Evolutionary conservation across 148 eudicot genomes (phyloP).

Genomic region (Hydrangea macrophylla): DNA sequence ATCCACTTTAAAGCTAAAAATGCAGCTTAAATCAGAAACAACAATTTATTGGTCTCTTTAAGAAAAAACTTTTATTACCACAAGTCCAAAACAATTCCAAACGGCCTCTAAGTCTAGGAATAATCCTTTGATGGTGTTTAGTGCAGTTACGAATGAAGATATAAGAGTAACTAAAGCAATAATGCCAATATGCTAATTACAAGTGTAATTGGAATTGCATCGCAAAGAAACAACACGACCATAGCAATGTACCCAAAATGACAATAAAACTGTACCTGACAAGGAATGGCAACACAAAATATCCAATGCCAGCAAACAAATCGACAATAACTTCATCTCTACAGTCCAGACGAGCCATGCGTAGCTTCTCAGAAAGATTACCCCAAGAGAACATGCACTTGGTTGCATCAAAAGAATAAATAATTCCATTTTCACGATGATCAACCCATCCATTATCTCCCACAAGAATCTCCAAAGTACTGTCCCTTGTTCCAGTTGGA

Average conservation of each 20-base stretch:
- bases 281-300: conserved; percentile 91
- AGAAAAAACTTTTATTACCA: no score
- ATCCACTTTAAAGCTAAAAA: no score
- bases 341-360: conserved; percentile 77
- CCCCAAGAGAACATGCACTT: conserved; percentile 99
- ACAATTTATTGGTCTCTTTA: no score
- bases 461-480: conserved; percentile 81
- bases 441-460: conserved; percentile 96
- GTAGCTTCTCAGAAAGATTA: conserved; percentile 93
- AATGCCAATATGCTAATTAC: background rate
- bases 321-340: conserved; percentile 76
- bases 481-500: conserved; percentile 84
- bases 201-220: conserved; percentile 2
- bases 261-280: conserved; percentile 52
- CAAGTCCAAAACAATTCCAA: no score
- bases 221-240: background rate
- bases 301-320: conserved; percentile 96
- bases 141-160: background rate
- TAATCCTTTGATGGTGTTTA: background rate
- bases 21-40: no score
- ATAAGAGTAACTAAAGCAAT: background rate
- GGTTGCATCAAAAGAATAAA: conserved; percentile 89
- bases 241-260: background rate
- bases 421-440: conserved; percentile 90
- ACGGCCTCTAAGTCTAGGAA: no score